A percentile compares a stretch with the other conserved stretches of the same genome.
These are phyloP conservation scores for Sarcodon sp. DNA, from an alignment of 768 basidiomycete species.

Conservation along the genomic window DNA sequence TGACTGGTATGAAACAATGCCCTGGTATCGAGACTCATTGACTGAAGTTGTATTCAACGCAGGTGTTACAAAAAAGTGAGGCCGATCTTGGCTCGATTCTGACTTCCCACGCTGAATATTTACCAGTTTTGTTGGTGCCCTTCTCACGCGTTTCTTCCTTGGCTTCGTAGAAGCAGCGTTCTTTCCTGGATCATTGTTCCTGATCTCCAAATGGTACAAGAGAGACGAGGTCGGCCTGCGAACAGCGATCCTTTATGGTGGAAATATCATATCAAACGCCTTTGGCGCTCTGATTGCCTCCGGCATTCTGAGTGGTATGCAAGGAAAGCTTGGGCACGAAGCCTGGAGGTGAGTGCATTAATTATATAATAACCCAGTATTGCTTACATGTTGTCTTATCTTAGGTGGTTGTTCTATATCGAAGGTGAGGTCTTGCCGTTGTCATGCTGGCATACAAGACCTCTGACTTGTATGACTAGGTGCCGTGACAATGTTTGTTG, in stretches of 20 bases:
- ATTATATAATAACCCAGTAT: slow-evolving; percentile 11
- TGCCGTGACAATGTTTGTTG: slow-evolving; percentile 39
- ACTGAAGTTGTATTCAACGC: slow-evolving; percentile 21
- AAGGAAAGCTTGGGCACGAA: slow-evolving; percentile 49
- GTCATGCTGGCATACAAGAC: too few species aligned
- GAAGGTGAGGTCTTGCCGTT: slow-evolving; percentile 26
- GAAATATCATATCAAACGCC: slow-evolving; percentile 68
- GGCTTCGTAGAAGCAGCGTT: slow-evolving; percentile 51
- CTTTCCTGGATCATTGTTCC: slow-evolving; percentile 44
- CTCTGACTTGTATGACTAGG: too few species aligned
- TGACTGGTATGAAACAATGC: too few species aligned
- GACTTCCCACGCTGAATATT: slow-evolving; percentile 21
- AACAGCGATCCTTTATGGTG: slow-evolving; percentile 57
- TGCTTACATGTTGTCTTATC: neutral
- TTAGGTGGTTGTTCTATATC: slow-evolving; percentile 52
- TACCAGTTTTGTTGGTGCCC: slow-evolving; percentile 39
- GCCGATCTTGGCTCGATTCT: slow-evolving; percentile 27
- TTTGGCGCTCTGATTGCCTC: slow-evolving; percentile 74
- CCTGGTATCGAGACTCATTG: neutral
- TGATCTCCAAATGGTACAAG: slow-evolving; percentile 64
- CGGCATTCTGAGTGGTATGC: slow-evolving; percentile 63
- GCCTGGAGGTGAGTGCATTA: slow-evolving; percentile 46
- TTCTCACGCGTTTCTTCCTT: slow-evolving; percentile 62
- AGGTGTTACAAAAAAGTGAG: too few species aligned
- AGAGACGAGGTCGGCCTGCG: slow-evolving; percentile 57